A percentile compares a stretch with the other conserved stretches of the same genome.
phyloP scores from a whole-genome alignment of 306 rosid genomes.

The Trifolium repens region DNA sequence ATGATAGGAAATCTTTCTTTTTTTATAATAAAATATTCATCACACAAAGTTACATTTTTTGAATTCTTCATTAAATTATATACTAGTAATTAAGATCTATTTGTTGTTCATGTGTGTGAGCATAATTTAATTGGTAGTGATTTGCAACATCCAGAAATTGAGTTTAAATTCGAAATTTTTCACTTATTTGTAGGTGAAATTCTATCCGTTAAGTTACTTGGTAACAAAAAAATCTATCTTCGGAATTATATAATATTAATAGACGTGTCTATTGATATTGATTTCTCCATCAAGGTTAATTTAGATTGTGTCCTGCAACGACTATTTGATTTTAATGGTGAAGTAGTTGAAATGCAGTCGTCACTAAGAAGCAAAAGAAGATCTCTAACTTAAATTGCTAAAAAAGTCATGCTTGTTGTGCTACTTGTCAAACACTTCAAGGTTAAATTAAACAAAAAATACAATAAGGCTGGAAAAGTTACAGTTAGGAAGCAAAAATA shows the following conservation, averaged over 20 bases:
- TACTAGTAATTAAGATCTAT: constrained; percentile 14
- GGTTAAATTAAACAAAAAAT: constrained; percentile 39
- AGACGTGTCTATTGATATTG: constrained; percentile 37
- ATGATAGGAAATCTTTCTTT: not conserved
- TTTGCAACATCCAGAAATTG: no score
- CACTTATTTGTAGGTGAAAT: no score
- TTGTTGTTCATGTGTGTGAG: not conserved
- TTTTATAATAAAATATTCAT: not conserved
- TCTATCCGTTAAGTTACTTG: no score
- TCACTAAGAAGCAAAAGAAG: constrained; percentile 46
- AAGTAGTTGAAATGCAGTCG: constrained; percentile 59
- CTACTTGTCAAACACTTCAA: constrained; percentile 74
- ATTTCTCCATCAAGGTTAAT: not conserved
- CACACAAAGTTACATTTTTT: not conserved
- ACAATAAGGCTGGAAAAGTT: not conserved
- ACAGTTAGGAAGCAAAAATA: not conserved
- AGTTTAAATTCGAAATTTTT: no score
- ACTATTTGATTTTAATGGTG: constrained; percentile 47
- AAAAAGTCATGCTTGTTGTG: constrained; percentile 41
- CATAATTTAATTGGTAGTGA: no score
- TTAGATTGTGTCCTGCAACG: constrained; percentile 14
- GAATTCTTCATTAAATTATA: not conserved
- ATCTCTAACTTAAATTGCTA: constrained; percentile 47
- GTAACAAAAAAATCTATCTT: no score
- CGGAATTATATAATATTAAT: constrained; percentile 9